phyloP scores from a whole-genome alignment of 371 early-diverging fungal genomes.

The Thermomucor indicae-seudaticae region DNA sequence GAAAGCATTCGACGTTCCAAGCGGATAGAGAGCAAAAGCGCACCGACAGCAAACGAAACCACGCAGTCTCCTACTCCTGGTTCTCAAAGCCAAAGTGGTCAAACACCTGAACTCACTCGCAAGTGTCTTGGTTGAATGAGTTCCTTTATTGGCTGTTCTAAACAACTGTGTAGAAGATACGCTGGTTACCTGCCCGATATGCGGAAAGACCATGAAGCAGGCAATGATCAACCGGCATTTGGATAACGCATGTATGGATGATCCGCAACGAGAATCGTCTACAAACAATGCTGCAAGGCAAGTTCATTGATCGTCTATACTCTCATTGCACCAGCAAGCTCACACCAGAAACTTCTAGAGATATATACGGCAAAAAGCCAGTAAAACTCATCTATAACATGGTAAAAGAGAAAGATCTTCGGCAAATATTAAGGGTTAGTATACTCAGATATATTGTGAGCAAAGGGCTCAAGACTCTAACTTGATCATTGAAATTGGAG shows the following conservation, averaged over 20 bases:
- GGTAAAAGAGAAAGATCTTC: constrained; percentile 37
- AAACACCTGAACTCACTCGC: no score
- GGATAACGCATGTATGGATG: constrained; percentile 30
- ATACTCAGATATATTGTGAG: neutral
- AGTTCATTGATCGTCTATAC: neutral
- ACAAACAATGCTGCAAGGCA: constrained; percentile 6
- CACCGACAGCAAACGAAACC: neutral
- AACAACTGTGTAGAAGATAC: constrained; percentile 12
- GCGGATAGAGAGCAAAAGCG: neutral
- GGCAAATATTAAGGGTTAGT: constrained; percentile 29
- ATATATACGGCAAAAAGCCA: constrained; percentile 20
- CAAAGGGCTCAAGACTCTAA: neutral
- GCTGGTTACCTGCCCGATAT: constrained; percentile 29
- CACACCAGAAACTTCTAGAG: neutral
- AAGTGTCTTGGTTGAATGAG: no score
- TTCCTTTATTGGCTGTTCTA: no score
- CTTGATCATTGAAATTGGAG: neutral
- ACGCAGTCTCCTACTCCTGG: no score
- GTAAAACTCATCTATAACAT: constrained; percentile 41
- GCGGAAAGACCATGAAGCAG: constrained; percentile 20
- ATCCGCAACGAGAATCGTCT: no score
- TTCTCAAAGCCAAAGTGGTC: no score
- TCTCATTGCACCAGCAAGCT: neutral
- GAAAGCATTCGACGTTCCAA: neutral
- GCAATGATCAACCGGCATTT: constrained; percentile 26